Evolutionary conservation across 1,284 basidiomycete genomes (phyloP).

Genomic region (Ustilago xerochloae): DNA sequence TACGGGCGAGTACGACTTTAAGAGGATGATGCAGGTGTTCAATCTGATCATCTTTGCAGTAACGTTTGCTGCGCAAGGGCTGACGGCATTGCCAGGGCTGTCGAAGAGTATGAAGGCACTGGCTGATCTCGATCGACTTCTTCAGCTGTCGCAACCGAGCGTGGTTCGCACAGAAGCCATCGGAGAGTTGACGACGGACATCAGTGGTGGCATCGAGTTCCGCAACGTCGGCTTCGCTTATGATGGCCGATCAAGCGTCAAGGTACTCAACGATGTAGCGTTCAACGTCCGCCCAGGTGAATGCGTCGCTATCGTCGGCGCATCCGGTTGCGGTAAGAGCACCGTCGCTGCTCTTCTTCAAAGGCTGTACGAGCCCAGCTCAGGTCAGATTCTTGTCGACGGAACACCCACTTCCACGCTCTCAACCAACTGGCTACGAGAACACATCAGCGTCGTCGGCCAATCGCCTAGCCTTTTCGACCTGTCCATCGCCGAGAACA

Average conservation of each 20-base stretch:
- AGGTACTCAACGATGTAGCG: constrained; percentile 38
- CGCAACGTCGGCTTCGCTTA: constrained; percentile 59
- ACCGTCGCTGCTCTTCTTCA: constrained; percentile 61
- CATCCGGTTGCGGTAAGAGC: constrained; percentile 63
- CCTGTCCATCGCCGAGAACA: constrained; percentile 55
- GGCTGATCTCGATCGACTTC: constrained; percentile 79
- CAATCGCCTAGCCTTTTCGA: constrained; percentile 61
- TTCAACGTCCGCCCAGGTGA: constrained; percentile 54
- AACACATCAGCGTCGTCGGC: constrained; percentile 56
- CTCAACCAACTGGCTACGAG: constrained; percentile 48
- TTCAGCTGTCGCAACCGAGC: constrained; percentile 65
- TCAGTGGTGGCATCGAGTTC: constrained; percentile 48
- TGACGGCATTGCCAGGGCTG: constrained; percentile 75
- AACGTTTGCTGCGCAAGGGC: constrained; percentile 87
- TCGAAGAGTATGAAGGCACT: constrained; percentile 72
- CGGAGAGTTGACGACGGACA: constrained; percentile 6
- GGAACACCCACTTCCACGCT: constrained; percentile 20
- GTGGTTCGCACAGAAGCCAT: not conserved
- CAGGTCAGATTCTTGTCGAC: constrained; percentile 51
- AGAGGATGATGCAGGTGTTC: constrained; percentile 87
- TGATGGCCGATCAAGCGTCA: constrained; percentile 12
- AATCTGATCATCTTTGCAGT: constrained; percentile 92
- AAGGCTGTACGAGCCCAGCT: constrained; percentile 59
- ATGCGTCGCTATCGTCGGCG: constrained; percentile 64
- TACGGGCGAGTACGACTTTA: constrained; percentile 83